Percentiles rank a stretch among this genome's conserved stretches.
These are phyloP conservation scores for Fusarium nygamai DNA, from an alignment of 2,329 filamentous ascomycete species.

Conservation along the genomic window DNA sequence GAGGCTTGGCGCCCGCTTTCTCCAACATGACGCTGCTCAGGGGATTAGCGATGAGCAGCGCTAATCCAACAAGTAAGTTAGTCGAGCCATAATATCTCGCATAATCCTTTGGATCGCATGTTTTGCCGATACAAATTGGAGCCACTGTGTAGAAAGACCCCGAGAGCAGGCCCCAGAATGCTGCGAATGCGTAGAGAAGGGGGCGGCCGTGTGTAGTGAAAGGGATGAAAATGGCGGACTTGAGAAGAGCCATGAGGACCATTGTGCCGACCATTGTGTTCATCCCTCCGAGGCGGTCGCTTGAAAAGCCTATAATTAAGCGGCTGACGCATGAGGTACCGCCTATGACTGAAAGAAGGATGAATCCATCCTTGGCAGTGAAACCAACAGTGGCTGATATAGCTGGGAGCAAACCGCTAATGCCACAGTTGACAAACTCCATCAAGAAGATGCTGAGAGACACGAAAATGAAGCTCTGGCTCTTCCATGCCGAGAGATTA, in stretches of 20 bases:
- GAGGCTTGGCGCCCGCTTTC: slow-evolving; percentile 50
- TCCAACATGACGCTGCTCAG: slow-evolving; percentile 56
- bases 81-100: slow-evolving; percentile 56
- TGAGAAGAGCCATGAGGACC: slow-evolving; percentile 49
- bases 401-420: slow-evolving; percentile 55
- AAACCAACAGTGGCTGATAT: slow-evolving; percentile 49
- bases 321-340: slow-evolving; percentile 54
- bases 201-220: slow-evolving; percentile 49
- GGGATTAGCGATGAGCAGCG: slow-evolving; percentile 55
- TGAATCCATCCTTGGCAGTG: slow-evolving; percentile 50
- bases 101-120: slow-evolving; percentile 56
- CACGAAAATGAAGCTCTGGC: slow-evolving; percentile 51
- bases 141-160: slow-evolving; percentile 55
- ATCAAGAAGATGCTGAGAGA: slow-evolving; percentile 53
- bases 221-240: slow-evolving; percentile 53
- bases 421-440: slow-evolving; percentile 58
- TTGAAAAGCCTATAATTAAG: slow-evolving; percentile 51
- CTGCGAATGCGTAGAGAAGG: slow-evolving; percentile 54
- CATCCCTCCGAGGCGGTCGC: slow-evolving; percentile 54
- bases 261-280: slow-evolving; percentile 44
- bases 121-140: slow-evolving; percentile 54
- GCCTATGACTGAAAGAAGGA: slow-evolving; percentile 55
- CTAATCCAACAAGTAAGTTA: slow-evolving; percentile 55
- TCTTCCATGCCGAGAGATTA: slow-evolving; percentile 52
- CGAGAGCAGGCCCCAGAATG: slow-evolving; percentile 58